Conservation (phyloP, 257 asterid species). For the Solanum sitiens region DNA sequence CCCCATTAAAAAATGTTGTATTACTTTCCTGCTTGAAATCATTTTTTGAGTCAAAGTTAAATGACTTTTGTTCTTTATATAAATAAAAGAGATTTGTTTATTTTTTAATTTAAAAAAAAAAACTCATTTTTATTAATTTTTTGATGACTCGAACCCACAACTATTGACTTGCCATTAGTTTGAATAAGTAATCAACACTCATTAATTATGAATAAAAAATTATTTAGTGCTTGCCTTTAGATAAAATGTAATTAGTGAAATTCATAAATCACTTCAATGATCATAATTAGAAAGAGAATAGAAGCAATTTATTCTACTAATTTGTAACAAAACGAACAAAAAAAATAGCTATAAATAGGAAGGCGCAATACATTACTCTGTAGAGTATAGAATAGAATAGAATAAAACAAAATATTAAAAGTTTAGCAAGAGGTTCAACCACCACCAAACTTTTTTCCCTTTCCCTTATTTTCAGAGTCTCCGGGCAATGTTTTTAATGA, state of each 20-base stretch:
- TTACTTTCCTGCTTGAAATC: no score
- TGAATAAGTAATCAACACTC: neutral
- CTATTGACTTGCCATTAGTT: neutral
- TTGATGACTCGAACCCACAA: no score
- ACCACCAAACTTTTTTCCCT: constrained; percentile 20
- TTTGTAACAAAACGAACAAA: no score
- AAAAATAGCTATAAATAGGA: neutral
- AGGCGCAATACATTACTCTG: neutral
- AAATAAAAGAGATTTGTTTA: no score
- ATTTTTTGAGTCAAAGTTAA: no score
- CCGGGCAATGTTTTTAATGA: constrained; percentile 18
- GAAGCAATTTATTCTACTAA: neutral
- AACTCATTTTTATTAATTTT: no score
- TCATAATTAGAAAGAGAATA: neutral
- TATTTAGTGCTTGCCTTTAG: neutral
- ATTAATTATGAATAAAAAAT: neutral
- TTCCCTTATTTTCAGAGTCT: neutral
- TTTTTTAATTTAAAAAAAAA: no score
- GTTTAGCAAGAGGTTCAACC: constrained; percentile 9
- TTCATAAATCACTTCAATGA: neutral
- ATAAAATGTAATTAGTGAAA: neutral
- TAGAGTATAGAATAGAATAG: neutral
- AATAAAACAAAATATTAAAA: neutral
- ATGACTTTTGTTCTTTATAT: no score
- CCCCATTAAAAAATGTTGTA: neutral